Conservation (phyloP, 202 grass and related monocot species). For the Sporobolus alterniflorus region DNA sequence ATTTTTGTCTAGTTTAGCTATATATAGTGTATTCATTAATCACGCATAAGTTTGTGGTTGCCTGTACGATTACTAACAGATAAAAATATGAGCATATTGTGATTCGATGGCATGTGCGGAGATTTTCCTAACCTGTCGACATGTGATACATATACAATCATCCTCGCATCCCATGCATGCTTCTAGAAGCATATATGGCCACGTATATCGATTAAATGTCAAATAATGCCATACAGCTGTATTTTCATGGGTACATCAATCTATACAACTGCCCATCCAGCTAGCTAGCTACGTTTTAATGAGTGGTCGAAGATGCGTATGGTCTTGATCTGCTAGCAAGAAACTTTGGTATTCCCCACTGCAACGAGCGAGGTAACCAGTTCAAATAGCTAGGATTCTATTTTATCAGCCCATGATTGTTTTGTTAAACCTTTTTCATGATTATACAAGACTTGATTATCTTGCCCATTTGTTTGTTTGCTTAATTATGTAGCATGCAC, state of each 20-base stretch:
- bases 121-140: constrained; percentile 48
- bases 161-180: constrained; percentile 32
- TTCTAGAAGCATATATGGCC: constrained; percentile 48
- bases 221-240: constrained; percentile 26
- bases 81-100: constrained; percentile 11
- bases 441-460: not conserved
- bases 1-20: no score
- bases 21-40: no score
- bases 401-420: not conserved
- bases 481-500: not conserved
- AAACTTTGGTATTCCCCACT: not conserved
- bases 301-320: not conserved
- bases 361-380: not conserved
- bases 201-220: constrained; percentile 38
- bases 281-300: not conserved
- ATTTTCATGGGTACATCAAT: constrained; percentile 30
- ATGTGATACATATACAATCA: constrained; percentile 45
- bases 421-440: not conserved
- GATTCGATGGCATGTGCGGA: constrained; percentile 46
- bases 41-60: no score
- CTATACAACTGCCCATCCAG: constrained; percentile 16
- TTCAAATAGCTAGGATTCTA: not conserved
- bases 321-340: not conserved
- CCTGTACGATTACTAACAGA: no score
- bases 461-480: not conserved